Percentiles rank a stretch among this genome's conserved stretches.
Conservation (phyloP, 176 grass and related monocot genomes). For the Triticum aestivum region IWGSC_CS_RefSeq_v2.1 NC_057800.1:647579789-647580288, state of each 20-base stretch:
- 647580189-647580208: conserved; percentile 28
- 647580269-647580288: conserved; percentile 32
- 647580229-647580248: conserved; percentile 51
- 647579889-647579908: not conserved
- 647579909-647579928: not conserved
- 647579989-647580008: conserved; percentile 11
- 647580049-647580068: conserved; percentile 16
- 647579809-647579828: conserved; percentile 12
- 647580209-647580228: conserved; percentile 4
- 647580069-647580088: not conserved
- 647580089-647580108: not conserved
- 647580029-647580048: not conserved
- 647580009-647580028: conserved; percentile 36
- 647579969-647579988: not conserved
- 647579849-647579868: not conserved
- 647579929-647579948: not conserved
- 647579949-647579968: not conserved
- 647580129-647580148: conserved; percentile 28
- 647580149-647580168: conserved; percentile 40
- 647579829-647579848: not conserved
- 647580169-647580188: not conserved
- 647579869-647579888: not conserved
- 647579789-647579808: not conserved
- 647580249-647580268: conserved; percentile 3
- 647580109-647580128: conserved; percentile 19